These are phyloP conservation scores for Mangifera indica DNA, from an alignment of 345 rosid genomes.

Conservation along the genomic window DNA sequence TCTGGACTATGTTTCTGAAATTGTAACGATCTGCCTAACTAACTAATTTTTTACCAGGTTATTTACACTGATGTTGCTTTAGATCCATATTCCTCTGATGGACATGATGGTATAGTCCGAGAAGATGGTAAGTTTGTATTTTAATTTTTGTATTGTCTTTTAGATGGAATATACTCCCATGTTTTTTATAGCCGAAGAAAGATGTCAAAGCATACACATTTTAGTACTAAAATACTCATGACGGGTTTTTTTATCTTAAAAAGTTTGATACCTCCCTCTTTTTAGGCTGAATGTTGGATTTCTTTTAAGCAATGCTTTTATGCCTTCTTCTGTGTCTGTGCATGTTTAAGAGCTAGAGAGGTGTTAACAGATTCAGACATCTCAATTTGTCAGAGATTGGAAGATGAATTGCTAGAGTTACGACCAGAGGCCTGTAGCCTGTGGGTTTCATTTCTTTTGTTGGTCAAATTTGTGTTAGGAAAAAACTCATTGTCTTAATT, in stretches of 20 bases:
- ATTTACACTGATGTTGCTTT: slow-evolving; percentile 90
- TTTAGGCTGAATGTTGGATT: background rate
- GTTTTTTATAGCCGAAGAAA: background rate
- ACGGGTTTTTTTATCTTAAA: background rate
- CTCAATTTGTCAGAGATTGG: background rate
- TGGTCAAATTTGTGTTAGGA: slow-evolving; percentile 1
- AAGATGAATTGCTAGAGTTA: background rate
- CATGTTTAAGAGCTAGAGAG: background rate
- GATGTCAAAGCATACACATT: background rate
- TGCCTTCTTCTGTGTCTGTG: background rate
- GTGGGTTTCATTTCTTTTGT: background rate
- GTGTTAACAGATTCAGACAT: background rate
- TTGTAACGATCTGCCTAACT: slow-evolving; percentile 1
- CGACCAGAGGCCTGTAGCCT: background rate
- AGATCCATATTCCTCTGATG: slow-evolving; percentile 84
- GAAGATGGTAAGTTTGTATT: slow-evolving; percentile 63
- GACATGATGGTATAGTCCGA: slow-evolving; percentile 91
- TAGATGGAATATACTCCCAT: background rate
- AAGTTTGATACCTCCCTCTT: background rate
- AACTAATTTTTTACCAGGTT: slow-evolving; percentile 41
- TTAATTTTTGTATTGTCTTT: background rate
- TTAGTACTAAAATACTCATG: background rate
- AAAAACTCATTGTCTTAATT: background rate
- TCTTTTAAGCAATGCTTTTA: slow-evolving; percentile 1
- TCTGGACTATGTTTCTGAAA: background rate